Evolutionary conservation across 1,139 yeast genomes (phyloP).

Genomic region (Magnusiomyces fungicola): DNA sequence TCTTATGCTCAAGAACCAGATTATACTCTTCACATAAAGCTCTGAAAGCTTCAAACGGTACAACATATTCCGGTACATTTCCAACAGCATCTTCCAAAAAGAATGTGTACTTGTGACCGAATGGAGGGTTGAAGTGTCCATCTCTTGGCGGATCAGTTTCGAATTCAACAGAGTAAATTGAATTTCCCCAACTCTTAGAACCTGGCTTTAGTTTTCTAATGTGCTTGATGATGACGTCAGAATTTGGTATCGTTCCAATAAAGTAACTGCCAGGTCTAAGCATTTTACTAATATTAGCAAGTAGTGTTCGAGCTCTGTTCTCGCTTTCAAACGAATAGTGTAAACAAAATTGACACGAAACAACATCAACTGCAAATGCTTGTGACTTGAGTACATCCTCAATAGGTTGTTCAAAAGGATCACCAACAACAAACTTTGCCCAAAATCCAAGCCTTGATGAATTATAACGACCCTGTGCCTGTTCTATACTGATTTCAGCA

Average conservation of each 20-base stretch:
- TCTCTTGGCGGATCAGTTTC: conserved; percentile 66
- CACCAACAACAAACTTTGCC: conserved; percentile 84
- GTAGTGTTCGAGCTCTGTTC: conserved; percentile 61
- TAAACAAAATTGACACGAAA: conserved; percentile 82
- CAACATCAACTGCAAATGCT: conserved; percentile 78
- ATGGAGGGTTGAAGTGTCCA: conserved; percentile 66
- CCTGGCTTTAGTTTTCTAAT: conserved; percentile 43
- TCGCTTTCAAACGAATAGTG: conserved; percentile 93
- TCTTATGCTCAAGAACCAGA: conserved; percentile 60
- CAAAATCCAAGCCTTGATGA: conserved; percentile 48
- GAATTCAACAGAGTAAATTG: conserved; percentile 72
- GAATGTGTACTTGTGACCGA: conserved; percentile 77
- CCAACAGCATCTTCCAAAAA: conserved; percentile 89
- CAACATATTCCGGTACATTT: conserved; percentile 95
- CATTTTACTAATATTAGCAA: conserved; percentile 69
- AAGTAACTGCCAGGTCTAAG: conserved; percentile 77
- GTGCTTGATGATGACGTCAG: conserved; percentile 70
- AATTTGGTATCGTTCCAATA: conserved; percentile 90
- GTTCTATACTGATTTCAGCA: conserved; percentile 78
- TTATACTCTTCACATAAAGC: conserved; percentile 70
- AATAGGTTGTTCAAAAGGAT: conserved; percentile 66
- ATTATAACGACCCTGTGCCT: conserved; percentile 70
- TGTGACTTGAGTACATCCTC: conserved; percentile 67
- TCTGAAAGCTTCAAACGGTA: conserved; percentile 84
- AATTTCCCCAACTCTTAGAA: conserved; percentile 73